Base-by-base conservation (phyloP, 768 basidiomycete species). In the Tubosaeta sp. region DNA sequence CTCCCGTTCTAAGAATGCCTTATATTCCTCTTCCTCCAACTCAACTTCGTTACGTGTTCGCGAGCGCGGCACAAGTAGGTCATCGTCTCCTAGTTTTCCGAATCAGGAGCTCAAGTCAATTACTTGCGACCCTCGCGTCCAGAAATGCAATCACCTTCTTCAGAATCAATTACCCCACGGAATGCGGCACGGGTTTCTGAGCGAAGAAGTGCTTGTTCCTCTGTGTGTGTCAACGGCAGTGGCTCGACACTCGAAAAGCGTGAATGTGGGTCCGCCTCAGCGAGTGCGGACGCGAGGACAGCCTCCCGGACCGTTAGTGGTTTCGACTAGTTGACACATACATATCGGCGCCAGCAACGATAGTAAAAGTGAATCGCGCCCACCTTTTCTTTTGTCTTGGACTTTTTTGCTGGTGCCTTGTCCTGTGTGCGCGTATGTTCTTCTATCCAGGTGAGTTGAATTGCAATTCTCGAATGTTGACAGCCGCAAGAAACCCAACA, bases 121-220 rank as follows among this genome's bases (percentile, higher is more conserved):
- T 4, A 8, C 22, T 4, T 16, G 21, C 40, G 3, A 31, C 21
- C 6, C 16, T 27, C 3, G 6, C 6, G 38, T 46, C 7, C 4
- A 41, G 8, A 53, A 25, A 22, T 13, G 42, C 39, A 48, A 13
- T 32, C 55, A 59, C 63, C 65, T 56, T 6, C 22, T 0, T 48
- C 49, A 0, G 44, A 21, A 21, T 55, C 54, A 3, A 71, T 52
- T 12, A 73, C 73, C 1, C 63, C 64, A 49, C 88, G 84, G 69
- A 99, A 97, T 1, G 88, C 94, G 1, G 83, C 76, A 21, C 91
- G 89, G 0, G 90, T 93, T 66, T 96, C 94, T 31, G 78, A 73
- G 13, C 87, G 84, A 19, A 99, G 77, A 0, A 70, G 73, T 1
- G 69, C 71, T 67, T 95, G 89, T 62, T 94, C 92, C 66, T 92